Percentiles rank a stretch among this genome's conserved stretches.
These are phyloP conservation scores for Shiraia sp. DNA, from an alignment of 2,329 filamentous ascomycete species.

Conservation along the genomic window DNA sequence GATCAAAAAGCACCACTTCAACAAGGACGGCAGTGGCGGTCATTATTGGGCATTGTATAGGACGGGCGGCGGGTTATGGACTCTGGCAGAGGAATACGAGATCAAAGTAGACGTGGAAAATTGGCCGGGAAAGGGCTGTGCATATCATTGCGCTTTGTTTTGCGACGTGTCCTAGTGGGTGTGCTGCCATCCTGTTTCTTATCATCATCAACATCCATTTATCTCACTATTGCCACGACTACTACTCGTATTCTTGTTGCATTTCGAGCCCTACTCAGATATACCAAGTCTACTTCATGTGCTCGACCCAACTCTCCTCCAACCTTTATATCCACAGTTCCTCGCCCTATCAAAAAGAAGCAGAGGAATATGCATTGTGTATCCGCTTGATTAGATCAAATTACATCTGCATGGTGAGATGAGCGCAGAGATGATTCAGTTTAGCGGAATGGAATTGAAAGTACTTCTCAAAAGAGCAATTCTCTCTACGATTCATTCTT, in stretches of 20 bases:
- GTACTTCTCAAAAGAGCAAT: slow-evolving; percentile 1
- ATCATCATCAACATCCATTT: slow-evolving; percentile 1
- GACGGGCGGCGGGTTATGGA: slow-evolving; percentile 17
- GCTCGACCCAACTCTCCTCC: no score
- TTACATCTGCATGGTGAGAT: background rate
- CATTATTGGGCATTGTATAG: slow-evolving; percentile 21
- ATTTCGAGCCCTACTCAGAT: no score
- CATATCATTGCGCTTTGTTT: slow-evolving; percentile 19
- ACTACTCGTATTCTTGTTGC: background rate
- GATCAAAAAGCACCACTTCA: slow-evolving; percentile 5
- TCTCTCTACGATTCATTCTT: slow-evolving; percentile 13
- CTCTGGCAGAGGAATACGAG: background rate
- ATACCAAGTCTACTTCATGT: no score
- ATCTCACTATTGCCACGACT: no score
- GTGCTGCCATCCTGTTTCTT: slow-evolving; percentile 9
- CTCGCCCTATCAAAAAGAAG: no score
- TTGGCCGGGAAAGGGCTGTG: slow-evolving; percentile 11
- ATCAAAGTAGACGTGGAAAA: slow-evolving; percentile 1
- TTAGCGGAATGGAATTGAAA: background rate
- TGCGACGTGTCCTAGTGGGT: slow-evolving; percentile 10
- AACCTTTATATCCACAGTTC: no score
- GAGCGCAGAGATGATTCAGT: slow-evolving; percentile 1
- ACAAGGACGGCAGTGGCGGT: slow-evolving; percentile 9
- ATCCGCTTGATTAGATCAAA: slow-evolving; percentile 7
- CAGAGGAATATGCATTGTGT: background rate